Conservation (phyloP, 2,329 filamentous ascomycete genomes). For the Aspergillus tamarii region DNA sequence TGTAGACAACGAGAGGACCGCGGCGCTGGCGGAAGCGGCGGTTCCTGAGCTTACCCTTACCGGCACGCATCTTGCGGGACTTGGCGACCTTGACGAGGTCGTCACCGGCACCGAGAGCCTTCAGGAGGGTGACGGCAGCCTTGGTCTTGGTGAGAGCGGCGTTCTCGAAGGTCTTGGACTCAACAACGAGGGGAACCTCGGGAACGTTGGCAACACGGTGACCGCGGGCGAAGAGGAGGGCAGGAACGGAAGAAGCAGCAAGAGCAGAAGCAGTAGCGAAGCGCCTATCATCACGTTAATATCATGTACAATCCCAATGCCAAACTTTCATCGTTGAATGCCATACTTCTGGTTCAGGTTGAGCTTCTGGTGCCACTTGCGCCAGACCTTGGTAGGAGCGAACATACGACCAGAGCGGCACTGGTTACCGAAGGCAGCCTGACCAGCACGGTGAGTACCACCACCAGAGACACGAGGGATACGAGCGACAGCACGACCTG, state of each 20-base stretch:
- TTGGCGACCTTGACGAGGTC: slow-evolving; percentile 95
- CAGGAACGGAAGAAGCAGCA: slow-evolving; percentile 91
- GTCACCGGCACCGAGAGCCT: slow-evolving; percentile 83
- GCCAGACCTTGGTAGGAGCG: slow-evolving; percentile 99
- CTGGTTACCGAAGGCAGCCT: slow-evolving; percentile 99
- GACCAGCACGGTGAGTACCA: slow-evolving; percentile 99
- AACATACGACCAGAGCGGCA: slow-evolving; percentile 99
- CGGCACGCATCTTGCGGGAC: slow-evolving; percentile 95
- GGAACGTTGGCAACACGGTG: slow-evolving; percentile 91
- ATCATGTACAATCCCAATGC: slow-evolving; percentile 9
- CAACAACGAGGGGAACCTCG: slow-evolving; percentile 95
- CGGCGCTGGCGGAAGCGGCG: slow-evolving; percentile 97
- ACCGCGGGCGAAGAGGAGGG: slow-evolving; percentile 94
- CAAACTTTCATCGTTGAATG: background rate
- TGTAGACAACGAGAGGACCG: slow-evolving; percentile 96
- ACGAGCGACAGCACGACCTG: slow-evolving; percentile 98
- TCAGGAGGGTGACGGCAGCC: slow-evolving; percentile 81
- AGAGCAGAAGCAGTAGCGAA: slow-evolving; percentile 97
- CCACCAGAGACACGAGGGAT: slow-evolving; percentile 99
- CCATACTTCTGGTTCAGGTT: slow-evolving; percentile 94
- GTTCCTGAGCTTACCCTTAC: slow-evolving; percentile 98
- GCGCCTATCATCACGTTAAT: slow-evolving; percentile 60
- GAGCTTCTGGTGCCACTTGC: slow-evolving; percentile 99
- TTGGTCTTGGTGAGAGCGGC: slow-evolving; percentile 85
- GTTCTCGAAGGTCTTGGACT: slow-evolving; percentile 83